phyloP scores from a whole-genome alignment of 2,329 filamentous ascomycete genomes.

The Penicillium corylophilum region DNA sequence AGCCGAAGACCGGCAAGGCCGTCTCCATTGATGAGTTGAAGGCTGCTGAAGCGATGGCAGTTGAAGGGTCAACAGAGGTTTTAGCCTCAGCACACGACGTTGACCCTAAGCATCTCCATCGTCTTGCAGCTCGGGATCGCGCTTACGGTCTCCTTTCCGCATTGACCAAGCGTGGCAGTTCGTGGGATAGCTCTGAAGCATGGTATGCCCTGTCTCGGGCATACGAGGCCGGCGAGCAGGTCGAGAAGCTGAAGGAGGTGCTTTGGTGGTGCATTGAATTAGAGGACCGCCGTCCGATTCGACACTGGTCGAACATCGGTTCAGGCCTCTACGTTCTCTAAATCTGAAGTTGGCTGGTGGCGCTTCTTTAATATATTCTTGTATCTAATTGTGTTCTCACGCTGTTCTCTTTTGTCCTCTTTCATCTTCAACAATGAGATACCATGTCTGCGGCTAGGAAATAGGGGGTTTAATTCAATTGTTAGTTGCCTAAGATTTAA shows the following conservation, averaged over 20 bases:
- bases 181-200: constrained; percentile 90
- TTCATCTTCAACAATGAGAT: constrained; percentile 24
- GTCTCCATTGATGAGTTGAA: constrained; percentile 25
- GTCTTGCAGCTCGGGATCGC: constrained; percentile 84
- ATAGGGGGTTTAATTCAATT: constrained; percentile 7
- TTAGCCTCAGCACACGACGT: constrained; percentile 31
- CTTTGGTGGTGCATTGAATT: constrained; percentile 98
- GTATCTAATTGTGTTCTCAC: constrained; percentile 18
- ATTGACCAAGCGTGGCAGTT: constrained; percentile 78
- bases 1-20: constrained; percentile 20
- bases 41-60: constrained; percentile 4
- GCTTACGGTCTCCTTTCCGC: constrained; percentile 80
- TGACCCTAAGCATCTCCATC: constrained; percentile 70
- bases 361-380: constrained; percentile 18
- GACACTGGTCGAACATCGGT: constrained; percentile 72
- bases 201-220: constrained; percentile 87
- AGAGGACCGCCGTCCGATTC: constrained; percentile 77
- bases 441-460: constrained; percentile 23
- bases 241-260: constrained; percentile 85
- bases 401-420: constrained; percentile 4
- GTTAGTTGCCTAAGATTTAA: constrained; percentile 5
- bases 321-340: constrained; percentile 65
- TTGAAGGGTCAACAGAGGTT: constrained; percentile 1
- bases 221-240: constrained; percentile 81
- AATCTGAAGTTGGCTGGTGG: neutral